These are phyloP conservation scores for Curvularia eragrostidis DNA, from an alignment of 2,329 filamentous ascomycete species.

Conservation along the genomic window DNA sequence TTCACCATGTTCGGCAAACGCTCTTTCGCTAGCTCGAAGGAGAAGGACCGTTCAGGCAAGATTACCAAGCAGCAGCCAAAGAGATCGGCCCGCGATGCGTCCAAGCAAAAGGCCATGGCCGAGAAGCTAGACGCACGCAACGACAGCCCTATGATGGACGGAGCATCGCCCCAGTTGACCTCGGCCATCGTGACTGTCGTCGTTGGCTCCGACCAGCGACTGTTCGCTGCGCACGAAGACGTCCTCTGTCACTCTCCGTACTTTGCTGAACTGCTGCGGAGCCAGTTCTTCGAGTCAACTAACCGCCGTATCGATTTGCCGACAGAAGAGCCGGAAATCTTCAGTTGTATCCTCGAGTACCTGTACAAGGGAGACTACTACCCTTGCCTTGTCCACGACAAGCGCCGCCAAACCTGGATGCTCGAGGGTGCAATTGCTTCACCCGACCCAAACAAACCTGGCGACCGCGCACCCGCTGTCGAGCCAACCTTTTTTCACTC, in stretches of 20 bases:
- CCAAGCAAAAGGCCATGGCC: slow-evolving; percentile 75
- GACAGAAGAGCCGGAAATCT: slow-evolving; percentile 85
- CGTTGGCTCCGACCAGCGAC: slow-evolving; percentile 81
- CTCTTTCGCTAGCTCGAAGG: slow-evolving; percentile 77
- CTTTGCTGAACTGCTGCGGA: slow-evolving; percentile 75
- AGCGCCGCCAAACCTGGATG: slow-evolving; percentile 84
- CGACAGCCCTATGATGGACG: slow-evolving; percentile 63
- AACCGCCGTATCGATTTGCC: slow-evolving; percentile 79
- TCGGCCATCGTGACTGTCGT: slow-evolving; percentile 85
- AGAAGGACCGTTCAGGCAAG: slow-evolving; percentile 89
- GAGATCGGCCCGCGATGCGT: slow-evolving; percentile 77
- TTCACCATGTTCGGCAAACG: slow-evolving; percentile 84
- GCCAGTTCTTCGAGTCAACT: slow-evolving; percentile 72
- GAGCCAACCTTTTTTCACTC: slow-evolving; percentile 81
- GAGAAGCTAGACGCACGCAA: slow-evolving; percentile 70
- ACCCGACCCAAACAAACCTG: slow-evolving; percentile 61
- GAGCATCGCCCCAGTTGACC: slow-evolving; percentile 59
- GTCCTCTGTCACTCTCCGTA: slow-evolving; percentile 85
- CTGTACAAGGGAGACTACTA: slow-evolving; percentile 98
- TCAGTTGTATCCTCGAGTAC: slow-evolving; percentile 93
- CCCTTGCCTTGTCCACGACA: slow-evolving; percentile 85
- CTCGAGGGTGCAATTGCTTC: slow-evolving; percentile 75
- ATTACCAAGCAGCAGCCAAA: slow-evolving; percentile 77
- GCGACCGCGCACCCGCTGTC: slow-evolving; percentile 63
- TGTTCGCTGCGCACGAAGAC: slow-evolving; percentile 96